A percentile compares a stretch with the other conserved stretches of the same genome.
Conservation (phyloP, 768 basidiomycete genomes). For the Suillus sp. region DNA sequence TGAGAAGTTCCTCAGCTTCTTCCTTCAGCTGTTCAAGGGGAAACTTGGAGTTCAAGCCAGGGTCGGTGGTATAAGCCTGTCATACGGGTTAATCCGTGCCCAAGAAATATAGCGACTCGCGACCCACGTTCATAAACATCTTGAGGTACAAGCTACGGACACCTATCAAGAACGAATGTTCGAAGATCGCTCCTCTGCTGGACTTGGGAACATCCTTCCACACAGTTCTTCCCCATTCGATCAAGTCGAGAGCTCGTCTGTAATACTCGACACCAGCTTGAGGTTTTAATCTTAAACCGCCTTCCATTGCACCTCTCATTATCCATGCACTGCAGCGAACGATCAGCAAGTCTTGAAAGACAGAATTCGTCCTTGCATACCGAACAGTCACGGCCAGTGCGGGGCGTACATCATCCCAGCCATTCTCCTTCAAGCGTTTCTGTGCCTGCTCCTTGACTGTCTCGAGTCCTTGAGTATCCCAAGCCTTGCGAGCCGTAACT, state of each 20-base stretch:
- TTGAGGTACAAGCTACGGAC: constrained; percentile 17
- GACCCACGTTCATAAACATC: constrained; percentile 12
- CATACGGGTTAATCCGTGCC: neutral
- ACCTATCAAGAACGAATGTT: constrained; percentile 23
- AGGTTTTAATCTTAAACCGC: constrained; percentile 4
- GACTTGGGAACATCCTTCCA: constrained; percentile 21
- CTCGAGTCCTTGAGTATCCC: constrained; percentile 18
- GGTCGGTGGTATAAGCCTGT: constrained; percentile 8
- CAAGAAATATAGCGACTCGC: neutral
- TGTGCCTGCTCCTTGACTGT: constrained; percentile 26
- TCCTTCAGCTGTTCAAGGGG: constrained; percentile 19
- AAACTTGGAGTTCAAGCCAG: constrained; percentile 14
- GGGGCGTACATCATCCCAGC: constrained; percentile 33
- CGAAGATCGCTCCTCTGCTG: constrained; percentile 23
- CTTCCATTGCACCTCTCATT: constrained; percentile 18
- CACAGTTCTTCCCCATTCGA: constrained; percentile 19
- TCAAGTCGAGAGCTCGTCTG: constrained; percentile 17
- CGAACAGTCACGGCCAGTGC: constrained; percentile 42
- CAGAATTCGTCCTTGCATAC: constrained; percentile 22
- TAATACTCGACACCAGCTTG: constrained; percentile 15
- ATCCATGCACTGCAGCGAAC: constrained; percentile 21
- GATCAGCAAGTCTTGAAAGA: neutral
- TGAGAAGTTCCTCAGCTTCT: constrained; percentile 22
- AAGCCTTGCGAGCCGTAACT: constrained; percentile 18
- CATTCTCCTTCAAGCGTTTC: constrained; percentile 21